phyloP scores from a whole-genome alignment of 2,329 filamentous ascomycete genomes.

The Kalmusia sp. region DNA sequence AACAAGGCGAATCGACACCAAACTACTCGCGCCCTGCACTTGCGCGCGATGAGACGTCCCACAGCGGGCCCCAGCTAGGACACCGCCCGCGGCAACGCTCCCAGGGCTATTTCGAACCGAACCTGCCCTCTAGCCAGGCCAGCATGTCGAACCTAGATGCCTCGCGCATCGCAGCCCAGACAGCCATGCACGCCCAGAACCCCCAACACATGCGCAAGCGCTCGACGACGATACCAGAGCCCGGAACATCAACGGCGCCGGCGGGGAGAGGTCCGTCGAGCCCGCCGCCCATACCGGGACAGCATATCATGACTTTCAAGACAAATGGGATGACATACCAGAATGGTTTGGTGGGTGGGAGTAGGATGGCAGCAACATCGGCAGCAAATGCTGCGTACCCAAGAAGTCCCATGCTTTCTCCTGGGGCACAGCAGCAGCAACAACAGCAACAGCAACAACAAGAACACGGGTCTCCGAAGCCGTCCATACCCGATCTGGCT shows the following conservation, averaged over 20 bases:
- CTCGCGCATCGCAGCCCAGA: conserved; percentile 82
- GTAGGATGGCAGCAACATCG: conserved; percentile 71
- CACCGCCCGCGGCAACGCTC: conserved; percentile 73
- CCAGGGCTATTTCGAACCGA: conserved; percentile 79
- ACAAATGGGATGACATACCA: conserved; percentile 58
- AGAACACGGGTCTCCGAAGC: conserved; percentile 43
- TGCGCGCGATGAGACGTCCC: conserved; percentile 37
- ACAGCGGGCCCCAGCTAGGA: conserved; percentile 48
- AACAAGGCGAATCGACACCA: conserved; percentile 28
- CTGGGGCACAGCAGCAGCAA: conserved; percentile 41
- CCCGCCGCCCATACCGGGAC: conserved; percentile 59
- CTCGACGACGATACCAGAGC: conserved; percentile 75
- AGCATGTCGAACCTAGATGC: conserved; percentile 61
- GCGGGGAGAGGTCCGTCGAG: conserved; percentile 57
- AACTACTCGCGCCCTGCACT: conserved; percentile 48
- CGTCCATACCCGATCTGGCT: conserved; percentile 28
- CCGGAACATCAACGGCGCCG: conserved; percentile 43
- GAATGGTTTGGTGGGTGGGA: conserved; percentile 67
- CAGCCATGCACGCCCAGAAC: conserved; percentile 73
- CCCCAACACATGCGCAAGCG: conserved; percentile 66
- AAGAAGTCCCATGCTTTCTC: conserved; percentile 61
- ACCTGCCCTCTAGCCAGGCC: conserved; percentile 68
- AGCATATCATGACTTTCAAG: conserved; percentile 46
- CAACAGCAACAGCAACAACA: conserved; percentile 33
- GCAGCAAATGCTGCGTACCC: conserved; percentile 79